Evolutionary conservation across 2,329 filamentous ascomycete genomes (phyloP), one percentile per base, ranked within the genome.

Genomic region (Aspergillus cejpii): DNA sequence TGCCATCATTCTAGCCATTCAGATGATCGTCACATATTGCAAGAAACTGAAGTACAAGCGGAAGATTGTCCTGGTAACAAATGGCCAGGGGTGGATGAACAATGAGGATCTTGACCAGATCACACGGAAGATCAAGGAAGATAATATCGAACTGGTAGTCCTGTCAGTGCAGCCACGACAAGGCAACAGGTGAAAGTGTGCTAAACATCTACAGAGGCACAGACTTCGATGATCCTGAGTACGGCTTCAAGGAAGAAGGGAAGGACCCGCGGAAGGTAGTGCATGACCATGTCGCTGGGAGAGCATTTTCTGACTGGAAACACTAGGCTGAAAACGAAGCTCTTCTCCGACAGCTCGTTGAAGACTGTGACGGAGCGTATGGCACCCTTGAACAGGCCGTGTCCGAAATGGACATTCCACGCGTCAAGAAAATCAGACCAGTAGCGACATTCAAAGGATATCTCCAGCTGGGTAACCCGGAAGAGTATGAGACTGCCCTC

Each of bases 191-290:
- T 11, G 17, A 5, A 28, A 29, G 36, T 19, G 17, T 34, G 37
- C 62, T 69, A 63, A 66, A 46, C 17, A 24, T 23, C 17, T 34
- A 3, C 46, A 90, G 85, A 43, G 92, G 92, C 11, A 80, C 94
- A 14, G 92, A 98, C 63, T 97, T 98, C 65, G 89, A 98, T 61
- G 89, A 96, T 63, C 63, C 80, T 1, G 89, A 94, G 2, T 95
- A 84, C 60, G 90, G 90, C 33, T 86, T 87, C 62, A 94, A 94
- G 64, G 91, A 97, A 68, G 89, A 96, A 64, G 79, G 85, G 52
- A 98, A 98, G 63, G 71, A 83, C 14, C 53, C 64, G 0, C 63
- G 66, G 41, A 97, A 97, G 75, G 82, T 84, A 59, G 31, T 42
- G 29, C 10, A 4, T 7, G 28, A 37, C 34, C 3, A 11, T 12